Conservation (phyloP, 306 rosid genomes). For the Phaseolus lunatus region DNA sequence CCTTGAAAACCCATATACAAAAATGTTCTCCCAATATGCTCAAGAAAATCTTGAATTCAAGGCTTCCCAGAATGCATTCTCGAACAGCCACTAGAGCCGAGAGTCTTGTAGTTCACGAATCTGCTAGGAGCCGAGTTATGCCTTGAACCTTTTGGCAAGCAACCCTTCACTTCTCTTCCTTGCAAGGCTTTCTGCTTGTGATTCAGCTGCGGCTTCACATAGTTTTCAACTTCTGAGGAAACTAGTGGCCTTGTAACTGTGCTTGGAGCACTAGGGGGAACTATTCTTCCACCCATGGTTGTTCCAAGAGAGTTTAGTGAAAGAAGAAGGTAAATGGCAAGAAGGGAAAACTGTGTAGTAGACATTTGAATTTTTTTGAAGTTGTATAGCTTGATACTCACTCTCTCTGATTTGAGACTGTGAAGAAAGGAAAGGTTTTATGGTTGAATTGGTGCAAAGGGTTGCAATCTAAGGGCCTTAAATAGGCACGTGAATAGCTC, state of each 20-base stretch:
- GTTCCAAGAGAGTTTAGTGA: conserved; percentile 45
- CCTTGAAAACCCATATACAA: conserved; percentile 55
- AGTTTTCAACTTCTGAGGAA: conserved; percentile 53
- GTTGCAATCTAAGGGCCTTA: conserved; percentile 51
- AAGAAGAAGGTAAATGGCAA: conserved; percentile 48
- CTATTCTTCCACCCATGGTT: conserved; percentile 60
- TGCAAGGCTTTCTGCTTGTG: conserved; percentile 53
- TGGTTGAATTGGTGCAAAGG: conserved; percentile 34
- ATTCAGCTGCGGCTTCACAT: conserved; percentile 54
- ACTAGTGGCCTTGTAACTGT: conserved; percentile 75
- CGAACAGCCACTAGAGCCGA: conserved; percentile 57
- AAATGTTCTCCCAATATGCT: not conserved
- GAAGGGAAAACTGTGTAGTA: conserved; percentile 40
- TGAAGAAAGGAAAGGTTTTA: conserved; percentile 35
- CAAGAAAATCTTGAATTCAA: conserved; percentile 49
- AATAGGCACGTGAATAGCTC: conserved; percentile 76
- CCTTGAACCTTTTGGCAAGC: conserved; percentile 77
- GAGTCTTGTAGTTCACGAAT: conserved; percentile 63
- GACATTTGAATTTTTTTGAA: conserved; percentile 44
- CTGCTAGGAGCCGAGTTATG: conserved; percentile 84
- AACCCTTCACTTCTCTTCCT: conserved; percentile 63
- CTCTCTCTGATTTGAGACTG: conserved; percentile 12
- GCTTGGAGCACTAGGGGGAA: conserved; percentile 87
- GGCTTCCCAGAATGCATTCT: conserved; percentile 53
- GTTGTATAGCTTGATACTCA: not conserved